phyloP scores from a whole-genome alignment of 352 stramenopile species.

The Phytophthora vignae region DNA sequence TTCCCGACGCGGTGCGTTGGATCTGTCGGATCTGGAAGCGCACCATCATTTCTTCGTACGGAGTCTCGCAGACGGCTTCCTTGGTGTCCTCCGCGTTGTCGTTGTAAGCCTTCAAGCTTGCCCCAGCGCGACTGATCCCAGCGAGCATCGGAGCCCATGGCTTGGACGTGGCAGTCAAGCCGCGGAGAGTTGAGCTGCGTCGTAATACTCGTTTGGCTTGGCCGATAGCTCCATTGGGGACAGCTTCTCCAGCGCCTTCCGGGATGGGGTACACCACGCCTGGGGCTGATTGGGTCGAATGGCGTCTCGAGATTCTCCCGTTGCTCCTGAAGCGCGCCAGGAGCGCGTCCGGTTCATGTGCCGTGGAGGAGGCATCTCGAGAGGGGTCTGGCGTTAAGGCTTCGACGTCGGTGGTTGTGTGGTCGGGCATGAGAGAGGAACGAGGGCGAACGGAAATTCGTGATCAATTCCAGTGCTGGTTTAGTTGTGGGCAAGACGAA shows the following conservation, averaged over 20 bases:
- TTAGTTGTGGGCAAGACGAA: background rate
- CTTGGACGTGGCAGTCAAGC: background rate
- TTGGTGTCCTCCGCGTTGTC: background rate
- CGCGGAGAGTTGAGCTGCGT: background rate
- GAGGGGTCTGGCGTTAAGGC: background rate
- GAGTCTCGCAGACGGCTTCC: background rate
- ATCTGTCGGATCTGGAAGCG: slow-evolving; percentile 50
- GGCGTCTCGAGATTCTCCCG: background rate
- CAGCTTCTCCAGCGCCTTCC: background rate
- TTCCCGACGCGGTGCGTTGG: slow-evolving; percentile 10
- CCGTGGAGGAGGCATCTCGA: background rate
- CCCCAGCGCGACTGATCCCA: background rate
- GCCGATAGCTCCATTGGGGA: background rate
- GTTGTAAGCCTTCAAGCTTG: background rate
- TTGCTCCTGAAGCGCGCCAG: background rate
- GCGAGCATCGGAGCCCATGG: background rate
- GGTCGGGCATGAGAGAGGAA: background rate
- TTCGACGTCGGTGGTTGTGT: background rate
- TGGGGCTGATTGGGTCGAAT: background rate
- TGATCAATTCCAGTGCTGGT: background rate
- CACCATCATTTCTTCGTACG: slow-evolving; percentile 49
- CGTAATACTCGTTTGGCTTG: background rate
- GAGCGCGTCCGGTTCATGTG: background rate
- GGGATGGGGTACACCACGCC: background rate
- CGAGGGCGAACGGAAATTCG: background rate